Evolutionary conservation across 352 stramenopile genomes (phyloP), one percentile per base, ranked within the genome.

Genomic region (Lagenidium giganteum): DNA sequence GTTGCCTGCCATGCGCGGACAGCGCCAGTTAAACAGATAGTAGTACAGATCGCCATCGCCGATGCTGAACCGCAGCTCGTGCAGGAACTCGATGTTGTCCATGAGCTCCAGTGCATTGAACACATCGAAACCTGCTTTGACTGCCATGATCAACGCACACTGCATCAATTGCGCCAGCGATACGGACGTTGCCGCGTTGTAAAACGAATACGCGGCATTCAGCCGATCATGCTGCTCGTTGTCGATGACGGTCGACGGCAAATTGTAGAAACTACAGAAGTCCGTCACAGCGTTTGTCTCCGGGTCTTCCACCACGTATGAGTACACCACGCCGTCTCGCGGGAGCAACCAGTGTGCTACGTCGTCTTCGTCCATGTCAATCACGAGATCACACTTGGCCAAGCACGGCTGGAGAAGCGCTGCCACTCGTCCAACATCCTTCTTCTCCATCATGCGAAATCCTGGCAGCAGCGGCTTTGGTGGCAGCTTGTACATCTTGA

Each of bases 171-270:
- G 22, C 13, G 43, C 39, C 13, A 89, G 64, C 30, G 67, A 31
- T 45, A 87, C 62, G 8, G 71, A 79, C 13, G 63, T 90, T 23
- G 75, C 77, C 37, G 86, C 72, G 53, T 99, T 99, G 77, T 99
- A 99, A 55, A 98, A 99, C 42, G 88, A 97, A 68, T 99, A 99
- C n/a, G 92, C 96, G 1, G 96, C 97, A 61, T 89, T 84, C 16
- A 99, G 79, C 32, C 81, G 96, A 25, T 85, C 77, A 70, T 99
- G 85, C 68, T 98, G 97, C 23, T 81, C 55, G 65, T 98, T 81
- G 35, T 88, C 83, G 25, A 99, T 87, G 47, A 99, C 88, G 1
- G 94, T 97, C 17, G 87, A 98, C 30, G 95, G 94, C 42, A 99
- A 61, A 60, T 99, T 95, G 76, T 99, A 99, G 55, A 98, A 99